Percentiles rank a stretch among this genome's conserved stretches.
These are phyloP conservation scores for Monosporascus sp. DNA, from an alignment of 2,329 filamentous ascomycete genomes.

Conservation along the genomic window DNA sequence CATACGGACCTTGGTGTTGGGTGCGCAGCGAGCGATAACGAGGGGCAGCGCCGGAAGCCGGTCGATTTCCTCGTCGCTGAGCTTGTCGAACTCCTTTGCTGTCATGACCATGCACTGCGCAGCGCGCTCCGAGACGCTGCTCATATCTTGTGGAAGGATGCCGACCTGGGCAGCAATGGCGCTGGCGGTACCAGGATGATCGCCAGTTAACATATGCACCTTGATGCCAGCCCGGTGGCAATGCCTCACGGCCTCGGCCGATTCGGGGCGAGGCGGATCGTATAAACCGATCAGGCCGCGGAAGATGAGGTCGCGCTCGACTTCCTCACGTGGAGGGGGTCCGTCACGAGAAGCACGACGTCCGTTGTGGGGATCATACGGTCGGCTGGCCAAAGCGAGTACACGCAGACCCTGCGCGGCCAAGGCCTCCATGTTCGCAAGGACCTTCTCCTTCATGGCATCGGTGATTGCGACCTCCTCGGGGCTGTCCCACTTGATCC, in stretches of 20 bases:
- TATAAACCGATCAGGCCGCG: conserved; percentile 65
- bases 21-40: conserved; percentile 59
- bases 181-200: conserved; percentile 51
- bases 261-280: conserved; percentile 58
- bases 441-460: conserved; percentile 44
- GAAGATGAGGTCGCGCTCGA: conserved; percentile 59
- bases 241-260: conserved; percentile 45
- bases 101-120: conserved; percentile 50
- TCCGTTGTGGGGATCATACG: conserved; percentile 23
- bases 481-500: conserved; percentile 30
- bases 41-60: conserved; percentile 51
- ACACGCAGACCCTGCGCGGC: conserved; percentile 57
- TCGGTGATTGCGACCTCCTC: conserved; percentile 37
- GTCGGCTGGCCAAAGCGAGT: conserved; percentile 53
- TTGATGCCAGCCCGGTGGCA: conserved; percentile 51
- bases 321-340: conserved; percentile 42
- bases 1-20: conserved; percentile 64
- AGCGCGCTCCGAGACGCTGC: conserved; percentile 36
- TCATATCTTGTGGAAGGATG: conserved; percentile 54
- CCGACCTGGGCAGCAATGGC: conserved; percentile 55
- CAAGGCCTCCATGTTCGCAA: conserved; percentile 59
- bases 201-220: conserved; percentile 58
- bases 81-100: conserved; percentile 52
- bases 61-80: conserved; percentile 56
- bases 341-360: conserved; percentile 36